Conservation (phyloP, 352 stramenopile genomes). For the Globisporangium lucens region DNA sequence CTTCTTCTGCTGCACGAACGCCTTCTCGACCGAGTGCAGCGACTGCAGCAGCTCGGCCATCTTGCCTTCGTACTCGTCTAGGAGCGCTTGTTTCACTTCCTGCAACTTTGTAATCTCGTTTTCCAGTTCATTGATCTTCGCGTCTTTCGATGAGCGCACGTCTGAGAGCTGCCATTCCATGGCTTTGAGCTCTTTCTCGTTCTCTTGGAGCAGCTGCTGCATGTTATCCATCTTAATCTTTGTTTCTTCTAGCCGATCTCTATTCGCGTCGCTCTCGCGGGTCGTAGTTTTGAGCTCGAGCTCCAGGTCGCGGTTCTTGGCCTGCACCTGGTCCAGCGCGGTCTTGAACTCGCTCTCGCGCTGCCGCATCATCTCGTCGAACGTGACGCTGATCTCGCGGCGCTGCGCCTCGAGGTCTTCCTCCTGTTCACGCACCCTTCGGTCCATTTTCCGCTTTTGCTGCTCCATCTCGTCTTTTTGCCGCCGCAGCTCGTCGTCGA, state of each 20-base stretch:
- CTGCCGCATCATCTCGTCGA: slow-evolving; percentile 75
- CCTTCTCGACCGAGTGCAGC: slow-evolving; percentile 77
- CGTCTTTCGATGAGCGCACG: slow-evolving; percentile 47
- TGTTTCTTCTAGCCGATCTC: slow-evolving; percentile 46
- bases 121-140: slow-evolving; percentile 66
- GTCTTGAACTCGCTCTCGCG: slow-evolving; percentile 59
- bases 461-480: slow-evolving; percentile 64
- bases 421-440: slow-evolving; percentile 65
- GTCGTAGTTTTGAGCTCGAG: slow-evolving; percentile 46
- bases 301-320: slow-evolving; percentile 53
- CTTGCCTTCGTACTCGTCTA: slow-evolving; percentile 85
- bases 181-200: slow-evolving; percentile 63
- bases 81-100: slow-evolving; percentile 68
- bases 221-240: slow-evolving; percentile 71
- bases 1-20: slow-evolving; percentile 81
- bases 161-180: slow-evolving; percentile 74
- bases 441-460: slow-evolving; percentile 43
- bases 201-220: slow-evolving; percentile 49
- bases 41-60: slow-evolving; percentile 82
- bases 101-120: slow-evolving; percentile 48
- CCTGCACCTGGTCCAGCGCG: slow-evolving; percentile 37
- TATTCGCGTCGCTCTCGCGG: slow-evolving; percentile 40
- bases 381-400: slow-evolving; percentile 65
- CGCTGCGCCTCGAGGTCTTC: slow-evolving; percentile 76
- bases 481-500: slow-evolving; percentile 68